Evolutionary conservation across 352 stramenopile genomes (phyloP), one percentile per base, ranked within the genome.

Genomic region (Phytopythium vexans): DNA sequence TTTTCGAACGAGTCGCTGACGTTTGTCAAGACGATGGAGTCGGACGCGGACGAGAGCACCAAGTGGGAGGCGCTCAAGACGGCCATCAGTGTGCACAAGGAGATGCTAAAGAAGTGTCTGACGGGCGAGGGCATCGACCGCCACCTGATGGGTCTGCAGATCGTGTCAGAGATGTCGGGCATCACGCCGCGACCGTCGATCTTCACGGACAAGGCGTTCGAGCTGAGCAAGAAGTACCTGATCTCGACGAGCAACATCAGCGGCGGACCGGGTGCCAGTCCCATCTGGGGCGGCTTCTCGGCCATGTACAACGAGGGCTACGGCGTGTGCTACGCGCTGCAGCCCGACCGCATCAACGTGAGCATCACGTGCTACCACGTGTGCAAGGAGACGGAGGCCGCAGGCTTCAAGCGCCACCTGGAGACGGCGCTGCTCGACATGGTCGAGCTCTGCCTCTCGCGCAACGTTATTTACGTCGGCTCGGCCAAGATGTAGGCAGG

Each of bases 201-300:
- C 2, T 98, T 98, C 65, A 92, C 80, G 39, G 89, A 99, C 78
- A 89, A 86, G 57, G 78, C 95, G 1, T 98, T 97, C 64, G 75
- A 92, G 49, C 54, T 94, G 38, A 95, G 90, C 58, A 98, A 98
- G 67, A 97, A 94, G 64, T 99, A 86, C 85, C 72, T 96, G 41
- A 77, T 99, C 14, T 98, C 88, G 43, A 99, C 96, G 6, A 98
- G 89, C 64, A 97, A 99, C 74, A 92, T 99, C 56, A 93, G 82
- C 21, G 86, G 86, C 56, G 94, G 96, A 15, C 77, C 82, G 5
- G 96, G 97, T 37, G 86, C 97, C 11, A 90, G 76, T 58, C 98
- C 96, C 72, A 98, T 98, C 36, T 99, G 95, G 86, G 97, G 96
- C 35, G 96, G 98, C 69, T 98, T 99, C 62, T 97, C 97, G 32